phyloP scores from a whole-genome alignment of 202 grass and related monocot genomes.

The Zoysia matrella region DNA sequence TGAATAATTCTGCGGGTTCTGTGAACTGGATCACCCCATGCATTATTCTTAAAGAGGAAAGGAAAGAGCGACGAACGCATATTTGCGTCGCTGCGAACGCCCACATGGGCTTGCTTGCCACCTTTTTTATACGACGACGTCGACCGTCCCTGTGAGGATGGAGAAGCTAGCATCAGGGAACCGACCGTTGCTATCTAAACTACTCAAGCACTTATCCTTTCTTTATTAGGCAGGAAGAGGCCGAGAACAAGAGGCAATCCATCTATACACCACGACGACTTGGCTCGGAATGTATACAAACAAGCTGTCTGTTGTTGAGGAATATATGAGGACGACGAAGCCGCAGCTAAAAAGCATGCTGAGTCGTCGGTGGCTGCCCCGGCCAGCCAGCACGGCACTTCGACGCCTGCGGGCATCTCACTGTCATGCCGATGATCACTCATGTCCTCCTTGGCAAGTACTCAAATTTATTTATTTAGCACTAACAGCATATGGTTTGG shows the following conservation, averaged over 20 bases:
- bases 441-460: neutral
- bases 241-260: conserved; percentile 9
- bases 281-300: neutral
- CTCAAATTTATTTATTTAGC: neutral
- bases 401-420: neutral
- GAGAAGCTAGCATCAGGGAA: conserved; percentile 18
- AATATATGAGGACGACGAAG: too few species aligned
- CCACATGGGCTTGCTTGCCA: conserved; percentile 46
- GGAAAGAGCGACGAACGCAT: too few species aligned
- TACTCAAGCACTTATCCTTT: neutral
- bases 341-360: too few species aligned
- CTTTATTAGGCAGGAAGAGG: neutral
- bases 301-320: too few species aligned
- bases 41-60: neutral
- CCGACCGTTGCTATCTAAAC: neutral
- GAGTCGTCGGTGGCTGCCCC: conserved; percentile 12
- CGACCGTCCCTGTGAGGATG: neutral
- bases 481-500: neutral
- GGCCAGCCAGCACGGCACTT: conserved; percentile 11
- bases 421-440: neutral
- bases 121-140: too few species aligned
- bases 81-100: conserved; percentile 20
- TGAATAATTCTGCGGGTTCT: neutral
- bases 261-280: neutral
- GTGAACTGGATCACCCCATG: neutral